Percentiles rank a stretch among this genome's conserved stretches.
Conservation (phyloP, 768 basidiomycete genomes). For the Paxillus rubicundulus region DNA sequence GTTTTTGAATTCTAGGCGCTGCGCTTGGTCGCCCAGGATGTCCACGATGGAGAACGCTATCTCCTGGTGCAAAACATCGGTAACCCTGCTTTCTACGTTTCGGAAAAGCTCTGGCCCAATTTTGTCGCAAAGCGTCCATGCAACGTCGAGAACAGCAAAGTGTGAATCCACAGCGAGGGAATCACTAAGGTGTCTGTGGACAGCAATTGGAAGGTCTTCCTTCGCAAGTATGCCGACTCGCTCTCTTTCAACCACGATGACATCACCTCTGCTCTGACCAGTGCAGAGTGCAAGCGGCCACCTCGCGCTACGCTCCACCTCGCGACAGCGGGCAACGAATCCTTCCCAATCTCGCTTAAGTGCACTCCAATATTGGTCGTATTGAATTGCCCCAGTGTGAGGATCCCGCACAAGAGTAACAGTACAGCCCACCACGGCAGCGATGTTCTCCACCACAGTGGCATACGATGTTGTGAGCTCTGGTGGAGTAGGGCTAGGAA, state of each 20-base stretch:
- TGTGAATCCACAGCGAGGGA: conserved; percentile 47
- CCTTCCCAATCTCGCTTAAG: conserved; percentile 95
- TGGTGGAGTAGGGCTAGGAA: conserved; percentile 54
- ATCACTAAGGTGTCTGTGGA: conserved; percentile 49
- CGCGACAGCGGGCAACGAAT: conserved; percentile 85
- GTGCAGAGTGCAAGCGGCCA: conserved; percentile 73
- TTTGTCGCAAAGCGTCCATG: conserved; percentile 62
- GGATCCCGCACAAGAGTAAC: conserved; percentile 70
- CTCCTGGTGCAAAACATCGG: conserved; percentile 72
- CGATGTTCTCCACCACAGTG: conserved; percentile 71
- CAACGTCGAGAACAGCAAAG: conserved; percentile 55
- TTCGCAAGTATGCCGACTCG: conserved; percentile 60
- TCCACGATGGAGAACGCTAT: conserved; percentile 76
- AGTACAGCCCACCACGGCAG: conserved; percentile 82
- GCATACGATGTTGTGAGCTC: conserved; percentile 62
- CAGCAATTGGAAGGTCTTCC: conserved; percentile 65
- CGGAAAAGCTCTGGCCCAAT: conserved; percentile 58
- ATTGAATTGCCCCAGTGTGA: conserved; percentile 74
- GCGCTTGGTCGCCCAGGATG: conserved; percentile 65
- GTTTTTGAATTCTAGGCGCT: conserved; percentile 50
- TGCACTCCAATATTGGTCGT: conserved; percentile 79
- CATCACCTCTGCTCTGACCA: conserved; percentile 37
- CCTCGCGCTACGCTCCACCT: conserved; percentile 82
- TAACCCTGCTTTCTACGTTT: conserved; percentile 54
- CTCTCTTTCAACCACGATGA: conserved; percentile 75